phyloP scores from a whole-genome alignment of 768 basidiomycete genomes.

The Amanita jacksonii region DNA sequence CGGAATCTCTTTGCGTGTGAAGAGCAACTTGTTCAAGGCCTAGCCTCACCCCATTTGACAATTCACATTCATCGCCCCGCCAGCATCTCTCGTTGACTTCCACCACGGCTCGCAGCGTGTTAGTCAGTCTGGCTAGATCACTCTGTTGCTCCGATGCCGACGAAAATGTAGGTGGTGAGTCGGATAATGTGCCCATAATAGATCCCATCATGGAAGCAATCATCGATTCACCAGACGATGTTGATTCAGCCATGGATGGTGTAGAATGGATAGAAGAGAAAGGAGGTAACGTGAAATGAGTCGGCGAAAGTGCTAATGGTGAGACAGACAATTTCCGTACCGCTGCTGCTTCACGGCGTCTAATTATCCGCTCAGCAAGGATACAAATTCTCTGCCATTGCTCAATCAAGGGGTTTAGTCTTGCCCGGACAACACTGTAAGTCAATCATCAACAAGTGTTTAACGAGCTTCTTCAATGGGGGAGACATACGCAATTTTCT shows the following conservation, averaged over 20 bases:
- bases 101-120: slow-evolving; percentile 67
- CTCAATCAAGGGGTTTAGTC: slow-evolving; percentile 70
- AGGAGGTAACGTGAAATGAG: slow-evolving; percentile 58
- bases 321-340: slow-evolving; percentile 65
- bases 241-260: slow-evolving; percentile 20
- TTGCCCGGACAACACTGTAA: slow-evolving; percentile 70
- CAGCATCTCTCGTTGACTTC: slow-evolving; percentile 79
- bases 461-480: background rate
- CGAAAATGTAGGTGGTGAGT: slow-evolving; percentile 12
- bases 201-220: slow-evolving; percentile 16
- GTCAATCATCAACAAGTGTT: slow-evolving; percentile 11
- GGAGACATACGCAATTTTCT: slow-evolving; percentile 63
- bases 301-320: slow-evolving; percentile 52
- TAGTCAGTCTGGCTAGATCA: slow-evolving; percentile 75
- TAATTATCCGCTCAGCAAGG: slow-evolving; percentile 79
- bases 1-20: slow-evolving; percentile 64
- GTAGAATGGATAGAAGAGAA: slow-evolving; percentile 22
- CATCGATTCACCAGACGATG: slow-evolving; percentile 17
- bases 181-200: slow-evolving; percentile 11
- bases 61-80: slow-evolving; percentile 74
- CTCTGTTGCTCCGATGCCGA: slow-evolving; percentile 42
- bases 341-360: slow-evolving; percentile 86
- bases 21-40: slow-evolving; percentile 61
- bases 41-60: slow-evolving; percentile 66
- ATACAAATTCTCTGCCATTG: slow-evolving; percentile 89